Evolutionary conservation across 345 rosid species (phyloP).

Genomic region (Anastatica hierochuntica): DNA sequence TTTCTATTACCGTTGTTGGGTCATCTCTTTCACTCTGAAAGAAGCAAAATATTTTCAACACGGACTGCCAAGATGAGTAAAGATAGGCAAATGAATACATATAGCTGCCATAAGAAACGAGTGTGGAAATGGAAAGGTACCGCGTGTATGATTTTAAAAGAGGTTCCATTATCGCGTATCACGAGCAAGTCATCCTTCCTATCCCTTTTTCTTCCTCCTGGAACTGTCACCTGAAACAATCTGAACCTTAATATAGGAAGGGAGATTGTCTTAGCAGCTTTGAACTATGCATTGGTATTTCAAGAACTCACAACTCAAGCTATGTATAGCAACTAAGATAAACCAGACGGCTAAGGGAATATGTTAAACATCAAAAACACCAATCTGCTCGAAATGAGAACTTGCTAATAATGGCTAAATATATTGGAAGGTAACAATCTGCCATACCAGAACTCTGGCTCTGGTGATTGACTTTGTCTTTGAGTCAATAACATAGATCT

Average conservation of each 20-base stretch:
- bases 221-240: slow-evolving; percentile 59
- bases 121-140: slow-evolving; percentile 27
- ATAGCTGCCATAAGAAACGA: neutral
- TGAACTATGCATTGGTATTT: neutral
- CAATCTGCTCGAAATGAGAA: neutral
- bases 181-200: slow-evolving; percentile 78
- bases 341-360: neutral
- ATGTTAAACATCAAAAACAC: neutral
- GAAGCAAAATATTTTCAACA: neutral
- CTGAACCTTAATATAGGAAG: slow-evolving; percentile 5
- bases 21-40: slow-evolving; percentile 58
- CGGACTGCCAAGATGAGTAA: neutral
- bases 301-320: neutral
- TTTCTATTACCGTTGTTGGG: slow-evolving; percentile 68
- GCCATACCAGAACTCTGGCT: slow-evolving; percentile 65
- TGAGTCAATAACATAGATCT: neutral
- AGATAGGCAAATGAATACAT: neutral
- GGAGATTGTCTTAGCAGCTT: too few relatives aligned
- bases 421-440: neutral
- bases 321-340: neutral
- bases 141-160: slow-evolving; percentile 65
- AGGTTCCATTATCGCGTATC: slow-evolving; percentile 64
- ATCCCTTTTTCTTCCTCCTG: slow-evolving; percentile 75
- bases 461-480: neutral
- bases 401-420: neutral